Evolutionary conservation across 192 early-diverging fungal genomes (phyloP), one percentile per base, ranked within the genome.

Genomic region (Backusella macrospora): DNA sequence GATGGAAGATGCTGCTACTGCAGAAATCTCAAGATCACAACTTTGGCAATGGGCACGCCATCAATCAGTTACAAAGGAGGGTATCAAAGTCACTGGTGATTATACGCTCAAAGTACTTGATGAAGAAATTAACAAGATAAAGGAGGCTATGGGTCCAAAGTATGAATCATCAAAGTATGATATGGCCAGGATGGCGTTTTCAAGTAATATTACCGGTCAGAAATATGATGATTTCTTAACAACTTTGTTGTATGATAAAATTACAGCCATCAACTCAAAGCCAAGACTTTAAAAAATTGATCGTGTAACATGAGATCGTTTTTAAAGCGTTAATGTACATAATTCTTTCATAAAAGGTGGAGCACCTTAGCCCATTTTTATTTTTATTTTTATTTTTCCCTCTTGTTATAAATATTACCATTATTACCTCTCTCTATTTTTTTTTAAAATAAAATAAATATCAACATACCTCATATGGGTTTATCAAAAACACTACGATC

Each of bases 1-100:
- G 59, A 97, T 98, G 96, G 96, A 98, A 84, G 96, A 98, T 70
- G 96, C 96, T 8, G 96, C 97, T 23, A 98, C 97, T 0, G 96
- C 96, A 39, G 97, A 98, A 87, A 98, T 98, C 73, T 95, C 94
- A 2, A 91, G 97, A 70, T 94, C 93, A 34, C 97, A 98, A 86
- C 82, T 98, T 9, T 98, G 93, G 93, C 97, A 98, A 86, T 98
- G 97, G 97, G 95, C 93, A 39, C 89, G 87, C 75, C 95, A 98
- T 80, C 78, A 85, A 37, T 85, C 92, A 42, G 88, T 87, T 76
- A 96, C 95, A 9, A 82, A 85, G 38, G 93, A 96, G 34, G 95
- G 95, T 52, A 86, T 89, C 26, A 86, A 80, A 59, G 86, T 97
- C 43, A 96, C 94, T 0, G 88, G 93, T 2, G 89, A 92, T 71